Base-by-base conservation (phyloP, 2,329 filamentous ascomycete genomes). In the Grosmannia clavigera region DNA sequence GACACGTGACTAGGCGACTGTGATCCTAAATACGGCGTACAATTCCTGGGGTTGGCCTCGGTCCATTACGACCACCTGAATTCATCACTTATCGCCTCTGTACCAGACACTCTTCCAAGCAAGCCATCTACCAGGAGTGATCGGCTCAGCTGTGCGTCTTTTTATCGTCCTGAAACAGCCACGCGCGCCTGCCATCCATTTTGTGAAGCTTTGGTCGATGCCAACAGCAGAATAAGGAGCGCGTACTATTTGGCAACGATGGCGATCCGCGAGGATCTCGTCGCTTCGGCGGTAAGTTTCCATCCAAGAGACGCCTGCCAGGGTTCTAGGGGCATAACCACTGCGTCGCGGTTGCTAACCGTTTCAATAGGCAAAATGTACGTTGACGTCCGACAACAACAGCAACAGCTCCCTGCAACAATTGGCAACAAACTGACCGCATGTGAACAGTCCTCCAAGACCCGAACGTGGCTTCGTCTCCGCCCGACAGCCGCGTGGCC, bases 231-330 rank as follows among this genome's bases (percentile, higher is more conserved):
- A 55, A 46, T n/a, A 19, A 22, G 43, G 22, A 46, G 35, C 50
- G 50, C 38, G 27, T 19, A 16, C 16, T 16, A n/a, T 43, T 38
- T n/a, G 33, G 50, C 16, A 29, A 61, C 27, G 25, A 92, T 85
- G 79, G 86, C 92, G 78, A 90, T 96, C 78, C 90, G 94, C 71
- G 92, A 97, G 83, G 92, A 97, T 72, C 79, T 96, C 65, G 84
- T 96, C 68, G 80, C 84, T 67, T 95, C 91, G 70, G 92, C 90
- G 70, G 86, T 87, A 79, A 70, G 79, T 75, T 58, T 5, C 16
- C 19, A 40, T 56, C 11, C 9, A 12, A 16, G 29, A 12, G 38
- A 19, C 16, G 2, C 22, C 31, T 43, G 56, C 60, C 31, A 38
- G 38, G 12, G 14, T 14, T 2, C 16, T 9, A 35, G 33, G 33